Evolutionary conservation across 1,284 basidiomycete species (phyloP), one percentile per base, ranked within the genome.

Genomic region (Ustilago vetiveriae): DNA sequence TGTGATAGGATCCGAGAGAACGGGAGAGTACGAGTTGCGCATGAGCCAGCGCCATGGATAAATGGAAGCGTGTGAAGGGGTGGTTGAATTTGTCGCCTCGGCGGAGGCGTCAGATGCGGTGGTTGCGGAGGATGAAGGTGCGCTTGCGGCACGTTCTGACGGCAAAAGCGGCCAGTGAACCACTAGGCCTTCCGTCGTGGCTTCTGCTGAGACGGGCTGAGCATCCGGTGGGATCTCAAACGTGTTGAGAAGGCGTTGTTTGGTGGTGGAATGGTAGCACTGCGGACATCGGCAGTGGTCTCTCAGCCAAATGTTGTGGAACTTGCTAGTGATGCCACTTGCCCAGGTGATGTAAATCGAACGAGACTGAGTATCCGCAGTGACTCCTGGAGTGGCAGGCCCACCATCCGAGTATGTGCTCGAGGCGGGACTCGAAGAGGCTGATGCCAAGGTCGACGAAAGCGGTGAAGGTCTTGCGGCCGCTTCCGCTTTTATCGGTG

Each of bases 1-100:
- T 53, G 91, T 92, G 39, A 51, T 38, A n/a, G 57, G 53, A 24
- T 51, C 53, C 32, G 55, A 56, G 14, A 83, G 60, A 2, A 86
- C 84, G 11, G 91, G 90, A 60, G 92, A 89, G 76, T 93, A 92
- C 4, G 90, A 88, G 74, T 91, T 88, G 64, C 83, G 81, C 75
- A 86, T 85, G 3, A 94, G 85, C 92, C 92, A 94, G 46, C 87
- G 84, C 92, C 92, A 92, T 0, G 93, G 92, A 77, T 91, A 96
- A 44, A 90, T 75, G 0, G 92, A 94, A 21, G 86, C 81, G 78
- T 95, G 92, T n/a, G n/a, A n/a, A n/a, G n/a, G n/a, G n/a, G n/a
- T n/a, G n/a, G n/a, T n/a, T n/a, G n/a, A n/a, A n/a, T n/a, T n/a
- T n/a, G n/a, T n/a, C n/a, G n/a, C n/a, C n/a, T n/a, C n/a, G n/a